phyloP scores from a whole-genome alignment of 768 basidiomycete genomes.

The Podaxis sp. region DNA sequence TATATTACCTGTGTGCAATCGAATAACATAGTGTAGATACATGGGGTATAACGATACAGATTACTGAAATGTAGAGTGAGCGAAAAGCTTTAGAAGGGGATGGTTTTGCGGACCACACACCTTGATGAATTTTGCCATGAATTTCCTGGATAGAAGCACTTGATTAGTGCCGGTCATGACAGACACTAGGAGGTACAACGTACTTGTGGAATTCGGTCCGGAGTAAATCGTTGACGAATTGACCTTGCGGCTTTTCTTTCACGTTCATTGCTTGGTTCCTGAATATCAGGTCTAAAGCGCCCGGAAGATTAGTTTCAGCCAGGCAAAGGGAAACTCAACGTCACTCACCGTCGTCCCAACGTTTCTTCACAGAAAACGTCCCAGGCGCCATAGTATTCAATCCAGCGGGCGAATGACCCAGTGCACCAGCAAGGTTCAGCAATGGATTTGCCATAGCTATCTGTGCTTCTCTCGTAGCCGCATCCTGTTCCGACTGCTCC shows the following conservation, averaged over 20 bases:
- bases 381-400: slow-evolving; percentile 74
- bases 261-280: slow-evolving; percentile 91
- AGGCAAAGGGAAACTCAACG: slow-evolving; percentile 6
- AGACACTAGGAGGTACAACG: slow-evolving; percentile 27
- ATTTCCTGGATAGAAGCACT: slow-evolving; percentile 58
- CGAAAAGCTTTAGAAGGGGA: neutral
- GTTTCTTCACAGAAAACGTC: slow-evolving; percentile 86
- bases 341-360: slow-evolving; percentile 90
- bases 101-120: slow-evolving; percentile 30
- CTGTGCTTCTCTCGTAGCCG: slow-evolving; percentile 71
- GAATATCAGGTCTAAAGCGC: slow-evolving; percentile 83
- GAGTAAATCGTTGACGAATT: slow-evolving; percentile 94
- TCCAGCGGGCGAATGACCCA: slow-evolving; percentile 72
- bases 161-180: neutral
- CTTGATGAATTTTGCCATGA: slow-evolving; percentile 92
- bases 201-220: slow-evolving; percentile 94
- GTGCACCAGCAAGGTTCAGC: slow-evolving; percentile 86
- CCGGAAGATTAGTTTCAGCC: slow-evolving; percentile 5
- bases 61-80: slow-evolving; percentile 3
- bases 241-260: slow-evolving; percentile 61
- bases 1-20: slow-evolving; percentile 16
- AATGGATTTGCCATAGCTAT: slow-evolving; percentile 88
- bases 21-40: neutral
- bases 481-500: slow-evolving; percentile 63
- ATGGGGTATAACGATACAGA: neutral